phyloP scores from a whole-genome alignment of 139 green algal genomes.

The Chlorella sorokiniana region DNA sequence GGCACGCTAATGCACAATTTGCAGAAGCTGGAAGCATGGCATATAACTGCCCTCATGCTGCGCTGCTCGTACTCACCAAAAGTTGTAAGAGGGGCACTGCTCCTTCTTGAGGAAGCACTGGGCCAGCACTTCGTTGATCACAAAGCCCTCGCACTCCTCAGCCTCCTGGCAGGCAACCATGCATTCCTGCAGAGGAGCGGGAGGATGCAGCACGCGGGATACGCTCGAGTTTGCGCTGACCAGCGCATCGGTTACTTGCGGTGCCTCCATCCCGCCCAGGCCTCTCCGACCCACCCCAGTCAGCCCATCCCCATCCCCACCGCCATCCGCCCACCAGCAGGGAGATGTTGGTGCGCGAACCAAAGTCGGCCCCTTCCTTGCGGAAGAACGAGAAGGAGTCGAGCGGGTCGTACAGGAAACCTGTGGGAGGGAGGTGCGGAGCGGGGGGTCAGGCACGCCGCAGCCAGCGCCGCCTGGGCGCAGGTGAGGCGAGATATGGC shows the following conservation, averaged over 20 bases:
- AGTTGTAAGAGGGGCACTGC: slow-evolving; percentile 39
- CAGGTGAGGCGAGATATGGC: too few species aligned
- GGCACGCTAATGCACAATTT: background rate
- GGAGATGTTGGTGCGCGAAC: slow-evolving; percentile 44
- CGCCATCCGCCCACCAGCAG: slow-evolving; percentile 32
- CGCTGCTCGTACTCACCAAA: slow-evolving; percentile 2
- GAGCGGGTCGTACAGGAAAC: slow-evolving; percentile 59
- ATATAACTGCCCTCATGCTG: background rate
- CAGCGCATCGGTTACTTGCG: too few species aligned
- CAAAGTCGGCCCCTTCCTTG: slow-evolving; percentile 22
- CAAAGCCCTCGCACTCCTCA: slow-evolving; percentile 34
- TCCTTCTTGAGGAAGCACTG: slow-evolving; percentile 52
- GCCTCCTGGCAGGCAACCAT: slow-evolving; percentile 43
- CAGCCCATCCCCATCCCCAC: background rate
- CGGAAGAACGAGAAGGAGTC: slow-evolving; percentile 40
- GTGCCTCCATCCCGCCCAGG: too few species aligned
- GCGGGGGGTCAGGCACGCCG: background rate
- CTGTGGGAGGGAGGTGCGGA: background rate
- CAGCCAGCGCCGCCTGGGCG: background rate
- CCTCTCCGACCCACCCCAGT: background rate
- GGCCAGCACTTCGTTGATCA: slow-evolving; percentile 47
- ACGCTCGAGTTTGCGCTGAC: too few species aligned
- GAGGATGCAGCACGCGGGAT: background rate
- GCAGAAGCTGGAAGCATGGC: background rate
- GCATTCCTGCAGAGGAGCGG: slow-evolving; percentile 32